A percentile compares a stretch with the other conserved stretches of the same genome.
These are phyloP conservation scores for Zygoascus meyerae DNA, from an alignment of 1,139 yeast genomes.

Conservation along the genomic window DNA sequence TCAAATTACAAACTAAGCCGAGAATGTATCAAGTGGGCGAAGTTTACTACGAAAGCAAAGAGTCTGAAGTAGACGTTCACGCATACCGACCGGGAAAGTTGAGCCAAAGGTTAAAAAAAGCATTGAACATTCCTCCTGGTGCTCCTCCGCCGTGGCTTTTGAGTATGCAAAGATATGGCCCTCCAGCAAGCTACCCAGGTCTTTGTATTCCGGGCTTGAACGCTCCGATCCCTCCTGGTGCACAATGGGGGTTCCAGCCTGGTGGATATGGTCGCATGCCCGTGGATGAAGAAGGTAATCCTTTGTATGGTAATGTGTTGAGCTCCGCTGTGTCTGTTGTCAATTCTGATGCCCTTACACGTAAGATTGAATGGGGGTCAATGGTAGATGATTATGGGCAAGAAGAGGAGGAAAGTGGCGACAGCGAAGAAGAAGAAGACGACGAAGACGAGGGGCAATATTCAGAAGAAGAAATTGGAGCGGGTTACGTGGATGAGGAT, in stretches of 20 bases:
- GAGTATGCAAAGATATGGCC: constrained; percentile 65
- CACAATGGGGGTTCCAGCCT: constrained; percentile 38
- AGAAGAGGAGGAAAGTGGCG: constrained; percentile 31
- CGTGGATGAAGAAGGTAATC: constrained; percentile 30
- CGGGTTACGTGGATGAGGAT: constrained; percentile 27
- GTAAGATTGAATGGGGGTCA: constrained; percentile 29
- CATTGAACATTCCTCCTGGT: constrained; percentile 62
- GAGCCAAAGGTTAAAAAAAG: constrained; percentile 53
- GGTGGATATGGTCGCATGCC: constrained; percentile 42
- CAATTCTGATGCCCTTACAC: constrained; percentile 13
- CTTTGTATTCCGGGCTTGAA: constrained; percentile 54
- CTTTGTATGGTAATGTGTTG: constrained; percentile 36
- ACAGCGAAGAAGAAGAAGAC: constrained; percentile 29
- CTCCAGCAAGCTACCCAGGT: constrained; percentile 78
- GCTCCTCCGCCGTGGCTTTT: constrained; percentile 79
- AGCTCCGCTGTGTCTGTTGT: constrained; percentile 24
- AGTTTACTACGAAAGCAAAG: constrained; percentile 73
- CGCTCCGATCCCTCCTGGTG: constrained; percentile 37
- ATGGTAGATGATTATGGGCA: constrained; percentile 30
- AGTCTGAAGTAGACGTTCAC: constrained; percentile 42
- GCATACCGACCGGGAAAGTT: constrained; percentile 63
- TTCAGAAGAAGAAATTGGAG: constrained; percentile 20
- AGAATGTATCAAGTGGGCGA: constrained; percentile 65
- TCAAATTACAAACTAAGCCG: constrained; percentile 74
- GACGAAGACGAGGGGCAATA: constrained; percentile 21